Evolutionary conservation across 2,329 filamentous ascomycete species (phyloP).

Genomic region (Penicillium sp.): DNA sequence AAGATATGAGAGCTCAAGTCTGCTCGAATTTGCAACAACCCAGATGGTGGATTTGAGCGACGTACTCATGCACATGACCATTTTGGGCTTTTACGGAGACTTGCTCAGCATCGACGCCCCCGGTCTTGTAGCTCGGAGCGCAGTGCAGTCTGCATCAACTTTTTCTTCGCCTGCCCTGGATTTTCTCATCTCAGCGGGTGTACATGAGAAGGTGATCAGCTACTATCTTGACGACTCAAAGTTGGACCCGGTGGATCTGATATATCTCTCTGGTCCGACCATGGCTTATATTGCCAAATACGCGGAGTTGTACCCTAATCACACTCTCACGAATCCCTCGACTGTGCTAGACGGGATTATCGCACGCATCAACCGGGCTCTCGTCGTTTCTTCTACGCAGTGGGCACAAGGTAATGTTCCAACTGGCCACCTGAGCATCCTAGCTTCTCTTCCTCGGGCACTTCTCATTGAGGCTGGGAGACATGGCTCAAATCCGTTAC

Average conservation of each 20-base stretch:
- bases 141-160: conserved; percentile 29
- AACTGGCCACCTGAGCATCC: conserved; percentile 51
- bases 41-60: conserved; percentile 55
- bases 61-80: conserved; percentile 54
- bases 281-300: conserved; percentile 55
- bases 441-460: conserved; percentile 52
- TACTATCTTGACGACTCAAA: conserved; percentile 49
- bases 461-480: conserved; percentile 44
- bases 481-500: conserved; percentile 40
- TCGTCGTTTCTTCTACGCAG: conserved; percentile 41
- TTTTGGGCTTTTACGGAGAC: conserved; percentile 54
- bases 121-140: conserved; percentile 26
- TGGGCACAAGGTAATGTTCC: conserved; percentile 52
- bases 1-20: conserved; percentile 34
- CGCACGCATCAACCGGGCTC: conserved; percentile 42
- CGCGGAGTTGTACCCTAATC: conserved; percentile 49
- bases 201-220: conserved; percentile 47
- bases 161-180: conserved; percentile 43
- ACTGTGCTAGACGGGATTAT: conserved; percentile 43
- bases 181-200: conserved; percentile 46
- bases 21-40: conserved; percentile 51
- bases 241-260: conserved; percentile 46
- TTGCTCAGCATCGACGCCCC: conserved; percentile 43
- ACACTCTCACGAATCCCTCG: conserved; percentile 44
- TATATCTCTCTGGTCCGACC: conserved; percentile 50